A percentile compares a stretch with the other conserved stretches of the same genome.
phyloP scores from a whole-genome alignment of 2,329 filamentous ascomycete species.

The Colletotrichum aenigma region DNA sequence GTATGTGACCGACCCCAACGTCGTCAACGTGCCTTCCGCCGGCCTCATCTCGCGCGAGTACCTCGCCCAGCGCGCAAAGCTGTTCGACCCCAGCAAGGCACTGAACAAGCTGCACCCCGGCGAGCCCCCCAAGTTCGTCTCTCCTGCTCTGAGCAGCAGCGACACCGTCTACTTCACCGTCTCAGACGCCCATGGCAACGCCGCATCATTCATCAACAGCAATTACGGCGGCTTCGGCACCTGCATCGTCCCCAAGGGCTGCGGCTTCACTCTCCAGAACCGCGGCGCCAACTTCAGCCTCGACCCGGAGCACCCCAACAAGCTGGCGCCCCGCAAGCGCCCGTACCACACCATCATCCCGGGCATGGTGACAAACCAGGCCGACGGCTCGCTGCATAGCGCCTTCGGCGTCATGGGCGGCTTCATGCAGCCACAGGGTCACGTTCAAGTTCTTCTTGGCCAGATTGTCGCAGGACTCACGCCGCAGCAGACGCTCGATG shows the following conservation, averaged over 20 bases:
- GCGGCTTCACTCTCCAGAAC: slow-evolving; percentile 94
- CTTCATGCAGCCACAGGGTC: slow-evolving; percentile 98
- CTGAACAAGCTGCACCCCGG: slow-evolving; percentile 71
- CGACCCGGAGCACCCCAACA: slow-evolving; percentile 75
- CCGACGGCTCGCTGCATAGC: slow-evolving; percentile 76
- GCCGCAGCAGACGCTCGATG: slow-evolving; percentile 88
- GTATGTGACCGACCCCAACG: slow-evolving; percentile 87
- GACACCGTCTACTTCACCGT: slow-evolving; percentile 96
- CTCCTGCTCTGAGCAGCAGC: slow-evolving; percentile 79
- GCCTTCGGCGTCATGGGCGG: slow-evolving; percentile 98
- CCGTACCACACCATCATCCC: slow-evolving; percentile 99
- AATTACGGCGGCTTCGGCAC: slow-evolving; percentile 92
- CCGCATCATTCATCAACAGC: slow-evolving; percentile 95
- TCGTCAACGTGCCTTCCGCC: slow-evolving; percentile 70
- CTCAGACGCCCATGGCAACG: slow-evolving; percentile 83
- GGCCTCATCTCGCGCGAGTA: slow-evolving; percentile 76
- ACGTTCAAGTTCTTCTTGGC: slow-evolving; percentile 90
- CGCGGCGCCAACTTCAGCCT: slow-evolving; percentile 88
- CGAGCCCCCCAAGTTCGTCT: slow-evolving; percentile 50
- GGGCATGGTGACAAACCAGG: slow-evolving; percentile 80
- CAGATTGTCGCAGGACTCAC: slow-evolving; percentile 82
- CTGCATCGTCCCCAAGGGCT: slow-evolving; percentile 80
- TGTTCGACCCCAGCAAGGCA: slow-evolving; percentile 64
- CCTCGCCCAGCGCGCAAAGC: slow-evolving; percentile 69
- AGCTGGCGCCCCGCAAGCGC: slow-evolving; percentile 78